phyloP scores from a whole-genome alignment of 2,329 filamentous ascomycete species.

The Apiospora arundinis region DNA sequence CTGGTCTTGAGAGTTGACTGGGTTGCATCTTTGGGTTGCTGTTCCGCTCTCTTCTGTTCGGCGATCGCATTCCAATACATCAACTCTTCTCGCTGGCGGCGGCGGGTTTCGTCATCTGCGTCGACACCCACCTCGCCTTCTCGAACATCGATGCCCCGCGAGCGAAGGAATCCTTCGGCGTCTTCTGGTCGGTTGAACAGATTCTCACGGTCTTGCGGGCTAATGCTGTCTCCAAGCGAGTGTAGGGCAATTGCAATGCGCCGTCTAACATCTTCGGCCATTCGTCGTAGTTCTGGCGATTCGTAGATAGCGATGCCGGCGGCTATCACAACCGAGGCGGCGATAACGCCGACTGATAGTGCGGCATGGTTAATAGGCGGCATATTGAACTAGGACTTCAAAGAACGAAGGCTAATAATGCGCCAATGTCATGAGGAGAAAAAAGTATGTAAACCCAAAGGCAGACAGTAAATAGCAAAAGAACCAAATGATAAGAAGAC shows the following conservation, averaged over 20 bases:
- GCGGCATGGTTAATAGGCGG: conserved; percentile 62
- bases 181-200: conserved; percentile 71
- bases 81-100: conserved; percentile 68
- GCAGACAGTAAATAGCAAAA: neutral
- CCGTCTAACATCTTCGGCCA: conserved; percentile 66
- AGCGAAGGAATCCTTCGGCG: conserved; percentile 66
- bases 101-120: conserved; percentile 66
- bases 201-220: conserved; percentile 56
- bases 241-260: conserved; percentile 67
- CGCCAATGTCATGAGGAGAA: neutral
- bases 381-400: conserved; percentile 44
- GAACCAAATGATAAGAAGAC: neutral
- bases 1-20: conserved; percentile 31
- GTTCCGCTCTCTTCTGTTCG: conserved; percentile 52
- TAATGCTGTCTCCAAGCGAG: conserved; percentile 63
- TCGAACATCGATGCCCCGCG: conserved; percentile 45
- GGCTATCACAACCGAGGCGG: conserved; percentile 62
- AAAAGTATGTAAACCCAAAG: neutral
- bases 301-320: conserved; percentile 68
- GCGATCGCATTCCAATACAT: conserved; percentile 69
- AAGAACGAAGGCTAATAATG: neutral
- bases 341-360: conserved; percentile 63
- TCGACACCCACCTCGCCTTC: conserved; percentile 58
- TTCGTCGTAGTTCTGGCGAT: conserved; percentile 66
- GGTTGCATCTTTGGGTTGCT: neutral